Evolutionary conservation across 2,329 filamentous ascomycete species (phyloP).

Genomic region (Aspergillus cejpii): DNA sequence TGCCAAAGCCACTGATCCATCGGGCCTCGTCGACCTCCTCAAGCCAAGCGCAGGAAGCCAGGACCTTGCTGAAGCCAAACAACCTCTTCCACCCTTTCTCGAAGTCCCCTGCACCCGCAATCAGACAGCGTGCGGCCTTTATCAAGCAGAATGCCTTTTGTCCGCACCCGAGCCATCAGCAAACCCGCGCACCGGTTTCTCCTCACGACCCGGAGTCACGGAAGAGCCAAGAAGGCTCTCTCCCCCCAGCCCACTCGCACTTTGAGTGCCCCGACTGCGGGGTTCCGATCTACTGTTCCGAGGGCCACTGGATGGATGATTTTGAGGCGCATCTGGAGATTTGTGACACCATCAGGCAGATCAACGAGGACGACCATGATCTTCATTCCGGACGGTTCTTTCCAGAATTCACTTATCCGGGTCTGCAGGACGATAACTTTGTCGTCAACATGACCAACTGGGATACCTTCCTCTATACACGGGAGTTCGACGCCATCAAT

Average conservation of each 20-base stretch:
- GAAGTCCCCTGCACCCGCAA: conserved; percentile 78
- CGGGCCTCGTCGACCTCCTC: conserved; percentile 24
- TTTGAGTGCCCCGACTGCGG: conserved; percentile 97
- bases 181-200: conserved; percentile 61
- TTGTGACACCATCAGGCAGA: conserved; percentile 82
- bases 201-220: conserved; percentile 58
- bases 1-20: conserved; percentile 19
- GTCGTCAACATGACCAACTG: conserved; percentile 97
- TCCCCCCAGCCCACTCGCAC: conserved; percentile 72
- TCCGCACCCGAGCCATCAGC: conserved; percentile 79
- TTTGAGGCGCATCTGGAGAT: conserved; percentile 89
- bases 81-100: conserved; percentile 93
- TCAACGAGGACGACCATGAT: conserved; percentile 98
- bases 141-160: conserved; percentile 93
- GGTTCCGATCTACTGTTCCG: conserved; percentile 84
- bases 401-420: conserved; percentile 87
- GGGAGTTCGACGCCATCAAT: conserved; percentile 86
- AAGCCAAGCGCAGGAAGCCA: conserved; percentile 20
- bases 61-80: conserved; percentile 56
- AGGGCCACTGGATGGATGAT: conserved; percentile 92
- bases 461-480: conserved; percentile 92
- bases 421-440: conserved; percentile 82
- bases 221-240: conserved; percentile 41
- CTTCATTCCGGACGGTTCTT: conserved; percentile 84
- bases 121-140: conserved; percentile 77